phyloP scores from a whole-genome alignment of 1,139 yeast species.

The Candida neerlandica region DNA sequence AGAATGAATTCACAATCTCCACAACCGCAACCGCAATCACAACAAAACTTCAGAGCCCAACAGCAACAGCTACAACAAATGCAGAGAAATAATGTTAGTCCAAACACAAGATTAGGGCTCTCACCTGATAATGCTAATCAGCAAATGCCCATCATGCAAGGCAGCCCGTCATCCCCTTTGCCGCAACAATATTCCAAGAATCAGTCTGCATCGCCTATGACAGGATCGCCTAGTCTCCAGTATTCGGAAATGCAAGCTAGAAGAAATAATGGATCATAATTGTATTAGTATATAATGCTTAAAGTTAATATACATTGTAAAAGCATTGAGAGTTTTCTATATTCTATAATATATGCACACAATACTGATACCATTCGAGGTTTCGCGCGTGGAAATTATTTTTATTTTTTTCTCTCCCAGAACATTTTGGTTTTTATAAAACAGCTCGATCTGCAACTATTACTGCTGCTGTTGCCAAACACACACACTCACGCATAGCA shows the following conservation, averaged over 20 bases:
- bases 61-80: constrained; percentile 23
- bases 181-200: constrained; percentile 31
- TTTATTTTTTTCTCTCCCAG: neutral
- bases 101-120: constrained; percentile 6
- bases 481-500: too few species aligned
- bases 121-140: constrained; percentile 13
- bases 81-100: constrained; percentile 7
- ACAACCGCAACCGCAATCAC: constrained; percentile 15
- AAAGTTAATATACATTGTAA: neutral
- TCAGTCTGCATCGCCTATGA: constrained; percentile 24
- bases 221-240: constrained; percentile 20
- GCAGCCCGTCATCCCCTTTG: constrained; percentile 27
- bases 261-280: constrained; percentile 1
- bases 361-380: neutral
- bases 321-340: too few species aligned
- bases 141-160: constrained; percentile 41
- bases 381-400: neutral
- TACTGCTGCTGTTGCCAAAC: constrained; percentile 29
- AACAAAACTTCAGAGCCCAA: constrained; percentile 16
- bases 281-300: neutral
- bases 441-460: constrained; percentile 9
- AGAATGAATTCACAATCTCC: constrained; percentile 20
- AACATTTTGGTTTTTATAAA: neutral
- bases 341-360: neutral
- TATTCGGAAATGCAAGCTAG: constrained; percentile 25